phyloP scores from a whole-genome alignment of 2,329 filamentous ascomycete genomes.

The Diaporthe ilicicola region DNA sequence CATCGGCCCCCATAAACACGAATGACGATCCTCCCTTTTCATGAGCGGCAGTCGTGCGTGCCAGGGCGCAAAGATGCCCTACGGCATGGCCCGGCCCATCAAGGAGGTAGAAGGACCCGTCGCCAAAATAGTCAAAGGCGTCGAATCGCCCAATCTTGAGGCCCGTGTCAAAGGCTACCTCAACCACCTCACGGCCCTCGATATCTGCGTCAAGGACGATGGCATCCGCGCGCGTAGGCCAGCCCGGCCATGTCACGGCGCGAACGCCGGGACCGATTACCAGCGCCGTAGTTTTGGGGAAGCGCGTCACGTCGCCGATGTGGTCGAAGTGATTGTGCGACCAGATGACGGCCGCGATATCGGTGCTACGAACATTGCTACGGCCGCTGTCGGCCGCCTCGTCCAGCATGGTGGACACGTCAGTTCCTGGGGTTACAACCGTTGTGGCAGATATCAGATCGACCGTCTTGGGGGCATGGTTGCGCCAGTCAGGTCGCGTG shows the following conservation, averaged over 20 bases:
- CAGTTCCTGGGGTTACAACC: conserved; percentile 45
- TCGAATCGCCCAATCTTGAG: conserved; percentile 41
- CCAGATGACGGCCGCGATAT: conserved; percentile 35
- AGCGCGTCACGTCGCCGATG: conserved; percentile 54
- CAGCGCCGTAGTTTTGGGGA: conserved; percentile 51
- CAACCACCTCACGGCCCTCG: conserved; percentile 34
- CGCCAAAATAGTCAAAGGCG: conserved; percentile 38
- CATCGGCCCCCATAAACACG: conserved; percentile 37
- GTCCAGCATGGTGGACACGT: conserved; percentile 49
- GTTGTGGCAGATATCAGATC: conserved; percentile 39
- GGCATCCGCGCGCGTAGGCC: conserved; percentile 46
- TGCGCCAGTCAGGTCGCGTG: conserved; percentile 51
- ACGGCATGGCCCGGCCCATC: conserved; percentile 37
- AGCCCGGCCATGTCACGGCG: conserved; percentile 50
- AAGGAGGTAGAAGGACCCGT: conserved; percentile 39
- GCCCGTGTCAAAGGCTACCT: conserved; percentile 30
- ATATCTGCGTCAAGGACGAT: conserved; percentile 39
- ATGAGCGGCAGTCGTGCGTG: conserved; percentile 10
- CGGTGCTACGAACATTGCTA: neutral
- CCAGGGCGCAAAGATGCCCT: conserved; percentile 33
- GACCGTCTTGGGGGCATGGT: conserved; percentile 43
- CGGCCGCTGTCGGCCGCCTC: conserved; percentile 41
- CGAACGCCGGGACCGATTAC: conserved; percentile 59
- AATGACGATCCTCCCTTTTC: conserved; percentile 35
- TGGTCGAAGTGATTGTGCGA: conserved; percentile 57